A percentile compares a stretch with the other conserved stretches of the same genome.
Conservation (phyloP, 148 eudicot genomes). For the Pouteria glomerata region DNA sequence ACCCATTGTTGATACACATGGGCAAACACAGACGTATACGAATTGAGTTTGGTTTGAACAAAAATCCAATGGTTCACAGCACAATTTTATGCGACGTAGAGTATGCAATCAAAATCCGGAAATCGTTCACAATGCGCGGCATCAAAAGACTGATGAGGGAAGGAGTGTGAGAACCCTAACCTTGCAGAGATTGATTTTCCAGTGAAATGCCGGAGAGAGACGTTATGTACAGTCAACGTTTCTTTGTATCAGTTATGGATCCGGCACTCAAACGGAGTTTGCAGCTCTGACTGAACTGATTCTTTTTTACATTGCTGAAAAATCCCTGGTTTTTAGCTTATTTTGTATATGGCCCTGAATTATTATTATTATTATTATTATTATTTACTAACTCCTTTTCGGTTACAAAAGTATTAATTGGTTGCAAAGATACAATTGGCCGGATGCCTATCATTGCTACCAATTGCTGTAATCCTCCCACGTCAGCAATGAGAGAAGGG, state of each 20-base stretch:
- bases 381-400: no score
- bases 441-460: no score
- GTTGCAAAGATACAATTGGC: no score
- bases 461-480: no score
- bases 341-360: neutral
- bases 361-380: no score
- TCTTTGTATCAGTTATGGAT: neutral
- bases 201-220: neutral
- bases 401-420: no score
- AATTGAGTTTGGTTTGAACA: neutral
- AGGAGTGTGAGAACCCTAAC: neutral
- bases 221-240: neutral
- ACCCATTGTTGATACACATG: no score
- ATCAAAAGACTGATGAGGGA: neutral
- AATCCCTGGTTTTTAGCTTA: neutral
- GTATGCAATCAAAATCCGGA: neutral
- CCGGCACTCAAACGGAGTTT: neutral
- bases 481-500: no score
- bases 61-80: neutral
- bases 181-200: neutral
- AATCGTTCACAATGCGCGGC: neutral
- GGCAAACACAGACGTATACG: neutral
- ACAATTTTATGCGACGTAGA: neutral
- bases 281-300: no score
- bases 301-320: neutral